Base-by-base conservation (phyloP, 768 basidiomycete genomes). In the Mycena alexandri region DNA sequence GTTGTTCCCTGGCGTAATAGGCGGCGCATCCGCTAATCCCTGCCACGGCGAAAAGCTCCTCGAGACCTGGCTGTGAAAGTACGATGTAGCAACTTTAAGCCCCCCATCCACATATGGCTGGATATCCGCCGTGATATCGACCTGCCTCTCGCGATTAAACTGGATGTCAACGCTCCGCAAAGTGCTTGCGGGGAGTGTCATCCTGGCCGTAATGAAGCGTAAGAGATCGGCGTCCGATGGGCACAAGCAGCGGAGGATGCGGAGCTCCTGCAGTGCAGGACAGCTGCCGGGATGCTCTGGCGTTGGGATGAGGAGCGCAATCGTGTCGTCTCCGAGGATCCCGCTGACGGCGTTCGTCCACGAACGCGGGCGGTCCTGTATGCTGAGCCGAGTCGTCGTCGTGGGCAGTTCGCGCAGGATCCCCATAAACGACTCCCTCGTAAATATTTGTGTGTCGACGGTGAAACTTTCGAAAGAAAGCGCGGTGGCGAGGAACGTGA, bases 361-460 rank as follows among this genome's bases (percentile, higher is more conserved):
- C 22, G n/a, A 6, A 19, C 16, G 36, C 38, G 19, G 0, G 21
- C 17, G 33, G 34, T 36, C 36, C 33, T 6, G 6, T n/a, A 60
- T 38, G 38, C 14, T 14, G 38, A 38, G 22, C 14, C 38, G 36
- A 12, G 3, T 33, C 22, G 24, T 19, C 12, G 59, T 50, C 5
- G 59, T n/a, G 16, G 59, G 59, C 22, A 60, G 29, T 34, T 7
- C 22, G 46, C 46, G n/a, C 8, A 60, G 22, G 11, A 36, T n/a
- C n/a, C 38, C 47, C 0, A 50, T 17, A 2, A 50, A 25, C 1
- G 47, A 34, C 14, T 21, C 34, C 8, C 38, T 38, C 9, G 9
- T 34, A n/a, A 41, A 50, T 38, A 24, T 0, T 2, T 34, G 33
- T 3, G 10, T 47, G 47, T 41, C 58, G 34, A 60, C 38, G 19